Base-by-base conservation (phyloP, 2,329 filamentous ascomycete species). In the Aspergillus floridensis region DNA sequence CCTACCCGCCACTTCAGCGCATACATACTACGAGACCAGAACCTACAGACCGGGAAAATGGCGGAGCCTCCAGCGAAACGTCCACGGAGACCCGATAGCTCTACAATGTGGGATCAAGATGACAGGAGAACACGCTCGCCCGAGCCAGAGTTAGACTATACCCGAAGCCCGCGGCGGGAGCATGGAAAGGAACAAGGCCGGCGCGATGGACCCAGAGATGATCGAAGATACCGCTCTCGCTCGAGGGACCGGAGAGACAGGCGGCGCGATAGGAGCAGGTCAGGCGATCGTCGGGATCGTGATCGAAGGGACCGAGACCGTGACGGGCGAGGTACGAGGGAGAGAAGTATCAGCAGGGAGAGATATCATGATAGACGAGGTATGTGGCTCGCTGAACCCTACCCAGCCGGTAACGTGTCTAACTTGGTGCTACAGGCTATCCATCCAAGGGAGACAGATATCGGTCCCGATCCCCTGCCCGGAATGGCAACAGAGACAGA, bases 101-200 rank as follows among this genome's bases (percentile, higher is more conserved):
- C 82, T 53, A 79, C 84, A 55, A 86, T 85, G 81, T 86, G 85
- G 84, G 86, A 89, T 62, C 69, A 72, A 58, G 73, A 75, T 55
- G 73, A 77, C 46, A 70, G 66, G 21, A 66, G 63, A 29, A 64
- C 67, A 29, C 68, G 66, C 38, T 66, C 66, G 8, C 63, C 66
- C 46, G 75, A 71, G 32, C 58, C 65, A 57, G 71, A 68, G 22
- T 63, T 67, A 56, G 69, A 68, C 10, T 56, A 58, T 52, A 76
- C 71, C 70, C 79, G 59, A 70, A 77, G 60, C 59, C 75, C 68
- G 59, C 69, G 69, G 59, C 72, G 67, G 72, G 79, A 67, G 68
- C 72, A 29, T 24, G 62, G 53, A 66, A 77, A 64, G 62, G 70
- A 74, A 41, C 78, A 77, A 55, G 65, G 66, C 59, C 66, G 74